phyloP scores from a whole-genome alignment of 306 rosid species.

The Glycine latifolia region DNA sequence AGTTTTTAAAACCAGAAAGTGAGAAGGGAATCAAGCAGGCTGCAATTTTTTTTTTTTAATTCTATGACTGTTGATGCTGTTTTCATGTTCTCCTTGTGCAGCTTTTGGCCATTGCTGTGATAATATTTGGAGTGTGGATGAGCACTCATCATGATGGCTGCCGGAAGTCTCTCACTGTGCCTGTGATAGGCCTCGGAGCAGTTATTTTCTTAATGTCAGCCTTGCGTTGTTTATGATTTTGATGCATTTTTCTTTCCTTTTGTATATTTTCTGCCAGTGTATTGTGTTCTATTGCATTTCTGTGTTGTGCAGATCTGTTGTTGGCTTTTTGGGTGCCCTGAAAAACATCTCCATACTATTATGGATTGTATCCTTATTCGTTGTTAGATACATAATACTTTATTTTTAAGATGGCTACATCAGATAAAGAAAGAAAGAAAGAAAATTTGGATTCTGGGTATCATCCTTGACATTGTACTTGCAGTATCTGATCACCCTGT shows the following conservation, averaged over 20 bases:
- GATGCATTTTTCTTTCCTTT: slow-evolving; percentile 1
- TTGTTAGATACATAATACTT: slow-evolving; percentile 24
- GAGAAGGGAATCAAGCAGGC: no score
- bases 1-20: neutral
- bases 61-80: slow-evolving; percentile 13
- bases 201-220: slow-evolving; percentile 80
- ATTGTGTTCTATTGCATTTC: slow-evolving; percentile 31
- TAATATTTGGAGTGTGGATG: slow-evolving; percentile 93
- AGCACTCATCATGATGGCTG: slow-evolving; percentile 84
- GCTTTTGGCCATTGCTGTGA: slow-evolving; percentile 78
- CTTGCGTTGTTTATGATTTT: slow-evolving; percentile 29
- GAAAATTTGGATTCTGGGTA: slow-evolving; percentile 16
- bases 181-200: slow-evolving; percentile 82
- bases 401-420: slow-evolving; percentile 7
- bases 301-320: slow-evolving; percentile 70
- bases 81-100: slow-evolving; percentile 48
- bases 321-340: slow-evolving; percentile 90
- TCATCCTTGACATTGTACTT: slow-evolving; percentile 66
- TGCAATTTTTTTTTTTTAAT: neutral
- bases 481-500: slow-evolving; percentile 83
- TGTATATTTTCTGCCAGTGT: neutral
- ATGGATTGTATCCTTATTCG: slow-evolving; percentile 98
- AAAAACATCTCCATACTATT: slow-evolving; percentile 74
- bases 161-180: slow-evolving; percentile 84
- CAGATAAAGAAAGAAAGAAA: neutral